phyloP scores from a whole-genome alignment of 805 yeast species.

The Hanseniaspora jakobsenii region DNA sequence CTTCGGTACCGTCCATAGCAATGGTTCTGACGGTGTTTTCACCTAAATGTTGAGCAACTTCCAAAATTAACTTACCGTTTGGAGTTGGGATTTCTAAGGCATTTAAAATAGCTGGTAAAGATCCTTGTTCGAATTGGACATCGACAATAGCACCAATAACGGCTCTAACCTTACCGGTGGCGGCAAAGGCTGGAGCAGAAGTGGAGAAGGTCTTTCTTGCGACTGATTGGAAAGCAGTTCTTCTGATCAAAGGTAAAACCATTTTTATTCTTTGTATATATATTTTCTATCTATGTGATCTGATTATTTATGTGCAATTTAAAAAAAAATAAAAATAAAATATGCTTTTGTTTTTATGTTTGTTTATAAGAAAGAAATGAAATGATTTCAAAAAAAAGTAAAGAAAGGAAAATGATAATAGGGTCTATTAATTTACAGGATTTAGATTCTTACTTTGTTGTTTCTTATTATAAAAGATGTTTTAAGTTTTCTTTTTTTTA shows the following conservation, averaged over 20 bases:
- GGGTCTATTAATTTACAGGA: too few relatives aligned
- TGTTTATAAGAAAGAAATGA: too few relatives aligned
- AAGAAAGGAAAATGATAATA: too few relatives aligned
- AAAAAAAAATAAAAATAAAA: too few relatives aligned
- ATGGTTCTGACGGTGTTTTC: constrained; percentile 99
- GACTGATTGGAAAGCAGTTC: constrained; percentile 69
- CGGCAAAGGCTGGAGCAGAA: constrained; percentile 37
- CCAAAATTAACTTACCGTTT: constrained; percentile 76
- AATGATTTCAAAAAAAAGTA: too few relatives aligned
- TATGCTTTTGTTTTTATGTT: too few relatives aligned
- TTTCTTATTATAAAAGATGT: too few relatives aligned
- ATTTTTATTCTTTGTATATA: constrained; percentile 22
- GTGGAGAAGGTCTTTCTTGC: constrained; percentile 62
- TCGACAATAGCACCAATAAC: constrained; percentile 99
- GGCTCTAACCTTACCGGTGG: constrained; percentile 82
- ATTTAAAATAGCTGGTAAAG: constrained; percentile 92
- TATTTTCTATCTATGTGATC: constrained; percentile 6
- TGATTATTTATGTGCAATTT: background rate
- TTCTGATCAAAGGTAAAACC: constrained; percentile 36
- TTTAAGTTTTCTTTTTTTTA: too few relatives aligned
- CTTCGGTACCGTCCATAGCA: constrained; percentile 99
- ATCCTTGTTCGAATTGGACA: constrained; percentile 96
- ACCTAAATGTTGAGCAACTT: constrained; percentile 99
- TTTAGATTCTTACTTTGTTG: too few relatives aligned
- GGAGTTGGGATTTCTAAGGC: constrained; percentile 82